Evolutionary conservation across 352 stramenopile genomes (phyloP), one percentile per base, ranked within the genome.

Genomic region (Pythium phragmiticola): DNA sequence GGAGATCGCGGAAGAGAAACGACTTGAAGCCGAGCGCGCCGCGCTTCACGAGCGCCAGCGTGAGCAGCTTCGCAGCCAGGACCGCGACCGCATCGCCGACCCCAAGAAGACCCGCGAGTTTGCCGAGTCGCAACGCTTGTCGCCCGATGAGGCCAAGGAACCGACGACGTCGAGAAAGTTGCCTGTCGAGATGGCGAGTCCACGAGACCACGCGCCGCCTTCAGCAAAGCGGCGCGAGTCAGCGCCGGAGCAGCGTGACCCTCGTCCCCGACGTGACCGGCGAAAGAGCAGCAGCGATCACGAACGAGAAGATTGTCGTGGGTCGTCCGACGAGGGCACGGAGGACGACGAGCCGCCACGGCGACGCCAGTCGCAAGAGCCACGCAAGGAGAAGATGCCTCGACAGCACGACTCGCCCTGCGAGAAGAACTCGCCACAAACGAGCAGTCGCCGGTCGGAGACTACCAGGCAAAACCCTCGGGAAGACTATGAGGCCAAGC

Each of bases 31-130:
- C 21, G 43, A 66, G 47, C 59, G 49, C 19, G 19, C 28, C 4
- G 34, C 47, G 59, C 17, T 69, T 70, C 34, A 58, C 34, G 43
- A 7, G 47, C 57, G 4, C 42, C 56, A 30, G 50, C 56, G 50
- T 36, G 61, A 30, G 21, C 63, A 21, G 11, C 60, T 66, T 42
- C 66, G 50, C 55, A 59, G 65, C 16, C 59, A 63, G 30, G 63
- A 74, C 8, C 63, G 69, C n/a, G 70, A 80, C 33, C 69, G 62
- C 36, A 68, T 80, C 17, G 70, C 64, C 6, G 68, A 75, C 47
- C 36, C 64, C 2, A 78, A 76, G 57, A 37, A 68, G 33, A 58
- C 47, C 3, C 21, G 46, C 14, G 37, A 61, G 26, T 13, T 47
- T 30, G 36, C 61, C 7, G 41, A 56, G 42, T 43, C 60, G 5